phyloP scores from a whole-genome alignment of 129 eudicot species.

The Saposhnikovia divaricata region DNA sequence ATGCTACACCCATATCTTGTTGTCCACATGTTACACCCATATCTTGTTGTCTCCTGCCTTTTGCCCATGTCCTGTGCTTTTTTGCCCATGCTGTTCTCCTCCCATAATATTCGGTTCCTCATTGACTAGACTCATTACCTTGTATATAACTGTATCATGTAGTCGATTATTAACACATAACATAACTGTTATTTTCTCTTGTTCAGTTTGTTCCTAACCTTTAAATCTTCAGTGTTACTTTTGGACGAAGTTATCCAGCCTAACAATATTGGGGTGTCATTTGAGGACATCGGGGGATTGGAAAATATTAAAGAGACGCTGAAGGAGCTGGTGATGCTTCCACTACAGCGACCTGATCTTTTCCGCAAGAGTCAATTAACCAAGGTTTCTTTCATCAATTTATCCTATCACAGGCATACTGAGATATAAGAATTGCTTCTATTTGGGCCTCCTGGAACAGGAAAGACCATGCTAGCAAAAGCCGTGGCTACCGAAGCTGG shows the following conservation, averaged over 20 bases:
- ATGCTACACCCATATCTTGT: too few species aligned
- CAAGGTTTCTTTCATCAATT: constrained; percentile 38
- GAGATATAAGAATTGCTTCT: constrained; percentile 22
- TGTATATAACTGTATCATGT: too few species aligned
- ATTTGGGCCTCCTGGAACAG: constrained; percentile 99
- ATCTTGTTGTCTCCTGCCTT: too few species aligned
- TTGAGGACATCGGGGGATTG: constrained; percentile 91
- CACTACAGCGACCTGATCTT: constrained; percentile 86
- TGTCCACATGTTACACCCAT: too few species aligned
- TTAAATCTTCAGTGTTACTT: too few species aligned
- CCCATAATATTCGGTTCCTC: too few species aligned
- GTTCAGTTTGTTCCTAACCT: too few species aligned
- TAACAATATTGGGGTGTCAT: constrained; percentile 85
- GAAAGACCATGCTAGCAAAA: constrained; percentile 98
- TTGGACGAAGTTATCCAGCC: constrained; percentile 84
- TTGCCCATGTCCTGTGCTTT: too few species aligned
- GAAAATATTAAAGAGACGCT: constrained; percentile 87
- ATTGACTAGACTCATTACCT: too few species aligned
- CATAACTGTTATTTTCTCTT: too few species aligned
- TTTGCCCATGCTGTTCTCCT: too few species aligned
- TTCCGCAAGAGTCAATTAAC: constrained; percentile 88
- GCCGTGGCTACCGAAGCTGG: constrained; percentile 99
- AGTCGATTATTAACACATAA: too few species aligned
- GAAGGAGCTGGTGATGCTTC: constrained; percentile 93
- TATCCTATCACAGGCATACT: neutral